Base-by-base conservation (phyloP, 805 yeast species). In the Schwanniomyces sp. region DNA sequence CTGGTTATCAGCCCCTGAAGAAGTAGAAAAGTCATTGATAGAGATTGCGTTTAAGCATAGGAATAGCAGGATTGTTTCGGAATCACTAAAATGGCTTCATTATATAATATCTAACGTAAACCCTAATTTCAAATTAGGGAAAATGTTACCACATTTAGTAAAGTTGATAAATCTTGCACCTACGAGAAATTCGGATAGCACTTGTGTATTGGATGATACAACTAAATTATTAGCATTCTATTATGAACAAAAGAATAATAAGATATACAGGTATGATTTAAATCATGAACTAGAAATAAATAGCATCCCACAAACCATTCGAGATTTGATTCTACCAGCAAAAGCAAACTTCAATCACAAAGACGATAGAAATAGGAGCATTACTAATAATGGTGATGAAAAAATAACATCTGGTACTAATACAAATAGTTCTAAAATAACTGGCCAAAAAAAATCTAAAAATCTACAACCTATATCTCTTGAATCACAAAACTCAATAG, bases 1-100 rank as follows among this genome's bases (percentile, higher is more conserved):
- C 52, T 81, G 85, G 82, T 66, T 77, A 21, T 72, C 77, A n/a
- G 68, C 78, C 1, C 79, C 83, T 0, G 53, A 60, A 2, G 71
- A 70, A 14, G 82, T 80, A 26, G 84, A 81, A 50, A 56, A 55
- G 6, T 64, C 70, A 2, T 50, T 82, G n/a, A 63, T 64, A 21
- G 78, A 75, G 1, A 54, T 64, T 7, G 84, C 80, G 0, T 63
- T 81, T 30, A 63, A 63, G 12, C 73, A 71, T 54, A 52, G 67
- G 8, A 73, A 71, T 49, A 51, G 63, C 4, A 55, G 51, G 17
- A 61, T 80, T 5, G 69, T 76, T 34, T 60, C 67, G 4, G 82
- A 78, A 54, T 60, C 78, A 1, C 65, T 82, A 21, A 59, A 58
- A 8, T 72, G 82, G 71, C 55, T 82, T 3, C 61, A 67, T 41